Conservation (phyloP, 2,329 filamentous ascomycete species). For the Verticillium tricorpus region DNA sequence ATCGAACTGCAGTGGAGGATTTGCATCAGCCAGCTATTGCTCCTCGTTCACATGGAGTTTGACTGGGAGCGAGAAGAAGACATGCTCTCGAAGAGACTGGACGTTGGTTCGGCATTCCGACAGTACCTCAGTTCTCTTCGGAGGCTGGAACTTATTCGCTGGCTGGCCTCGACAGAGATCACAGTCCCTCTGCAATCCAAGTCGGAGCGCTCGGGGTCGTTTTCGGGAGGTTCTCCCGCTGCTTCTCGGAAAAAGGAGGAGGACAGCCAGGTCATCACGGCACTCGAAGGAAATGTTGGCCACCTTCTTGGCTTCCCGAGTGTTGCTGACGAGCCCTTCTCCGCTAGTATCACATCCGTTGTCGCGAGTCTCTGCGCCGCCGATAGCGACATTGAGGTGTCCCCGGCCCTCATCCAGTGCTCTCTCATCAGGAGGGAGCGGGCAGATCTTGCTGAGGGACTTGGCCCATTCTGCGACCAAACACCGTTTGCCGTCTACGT, state of each 20-base stretch:
- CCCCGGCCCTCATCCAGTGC: slow-evolving; percentile 57
- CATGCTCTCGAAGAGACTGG: slow-evolving; percentile 53
- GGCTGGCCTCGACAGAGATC: slow-evolving; percentile 59
- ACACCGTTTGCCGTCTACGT: slow-evolving; percentile 72
- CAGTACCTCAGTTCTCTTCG: slow-evolving; percentile 66
- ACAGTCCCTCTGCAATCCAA: slow-evolving; percentile 41
- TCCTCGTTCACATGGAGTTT: slow-evolving; percentile 82
- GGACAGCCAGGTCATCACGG: slow-evolving; percentile 47
- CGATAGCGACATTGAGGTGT: slow-evolving; percentile 62
- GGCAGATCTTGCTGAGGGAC: slow-evolving; percentile 54
- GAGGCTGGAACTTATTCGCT: slow-evolving; percentile 68
- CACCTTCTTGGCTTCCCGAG: slow-evolving; percentile 60
- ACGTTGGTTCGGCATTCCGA: slow-evolving; percentile 66
- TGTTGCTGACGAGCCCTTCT: slow-evolving; percentile 42
- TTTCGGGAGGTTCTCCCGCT: slow-evolving; percentile 23
- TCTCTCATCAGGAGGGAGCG: slow-evolving; percentile 55
- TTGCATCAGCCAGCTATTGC: slow-evolving; percentile 75
- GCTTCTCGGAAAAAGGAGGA: slow-evolving; percentile 37
- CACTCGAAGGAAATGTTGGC: slow-evolving; percentile 54
- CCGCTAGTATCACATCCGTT: slow-evolving; percentile 61
- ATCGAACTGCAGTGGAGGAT: slow-evolving; percentile 68
- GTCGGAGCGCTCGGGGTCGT: slow-evolving; percentile 30
- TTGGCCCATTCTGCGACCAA: slow-evolving; percentile 50
- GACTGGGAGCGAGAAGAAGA: slow-evolving; percentile 73
- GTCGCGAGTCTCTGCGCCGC: slow-evolving; percentile 61